Base-by-base conservation (phyloP, 208 protist species). In the Leishmania braziliensis region DNA sequence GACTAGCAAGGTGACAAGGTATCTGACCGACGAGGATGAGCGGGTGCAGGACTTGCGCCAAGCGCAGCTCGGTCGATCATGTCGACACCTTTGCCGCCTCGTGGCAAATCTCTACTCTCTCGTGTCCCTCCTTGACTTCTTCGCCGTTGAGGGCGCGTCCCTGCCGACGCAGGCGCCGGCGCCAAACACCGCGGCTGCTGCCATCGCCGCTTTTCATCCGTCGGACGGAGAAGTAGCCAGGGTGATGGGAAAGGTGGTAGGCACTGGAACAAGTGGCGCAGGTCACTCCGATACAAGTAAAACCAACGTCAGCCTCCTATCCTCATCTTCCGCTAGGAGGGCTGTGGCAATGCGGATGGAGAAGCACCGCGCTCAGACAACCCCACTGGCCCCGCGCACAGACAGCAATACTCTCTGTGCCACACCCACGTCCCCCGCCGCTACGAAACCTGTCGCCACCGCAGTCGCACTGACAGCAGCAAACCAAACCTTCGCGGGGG, bases 121-220 rank as follows among this genome's bases (percentile, higher is more conserved):
- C 16, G 69, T 89, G 36, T 43, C 79, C n/a, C 66, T 88, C 29
- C 73, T 88, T 2, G 63, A 75, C 69, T 88, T 88, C 65, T 88
- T 85, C 65, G 65, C 78, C 23, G 76, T 81, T 16, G 74, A 84
- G 46, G 71, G 5, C 6, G 76, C 33, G 33, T 20, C 50, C 23
- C n/a, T 29, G 50, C 74, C 71, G 48, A n/a, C 39, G n/a, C n/a
- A 6, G 10, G 65, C 71, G 16, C 50, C 51, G 48, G 26, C 48
- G 29, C 46, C 46, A 26, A 36, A 14, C 51, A 56, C 72, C 16
- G 36, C 51, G 29, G 51, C 72, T 29, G 26, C 66, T 5, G 66
- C 36, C 33, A 39, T 29, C 36, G 20, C 66, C 29, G 36, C 29
- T 16, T 51, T 29, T 20, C 66, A 39, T 26, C 20, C 36, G 39